Base-by-base conservation (phyloP, 1,284 basidiomycete genomes). In the Peniophora sp. region DNA sequence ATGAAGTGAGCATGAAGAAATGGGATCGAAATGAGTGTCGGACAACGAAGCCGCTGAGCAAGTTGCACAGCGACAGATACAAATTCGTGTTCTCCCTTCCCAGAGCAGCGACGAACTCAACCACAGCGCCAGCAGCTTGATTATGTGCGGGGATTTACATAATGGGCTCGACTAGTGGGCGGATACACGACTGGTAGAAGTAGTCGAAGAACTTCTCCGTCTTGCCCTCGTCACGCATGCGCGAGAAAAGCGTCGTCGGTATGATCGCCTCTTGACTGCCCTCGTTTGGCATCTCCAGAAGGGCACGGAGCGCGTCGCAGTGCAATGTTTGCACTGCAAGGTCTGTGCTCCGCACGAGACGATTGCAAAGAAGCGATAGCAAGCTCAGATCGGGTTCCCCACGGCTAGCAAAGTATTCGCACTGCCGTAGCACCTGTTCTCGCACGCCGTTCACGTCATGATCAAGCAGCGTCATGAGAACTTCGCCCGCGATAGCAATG, bases 1-100 rank as follows among this genome's bases (percentile, higher is more conserved):
- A 81, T 41, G 85, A 83, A 1, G 90, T 85, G 55, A 97, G 78
- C 62, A 97, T 78, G 65, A 85, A 95, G 70, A 92, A 95, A 67
- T 94, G 90, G 59, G 88, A 90, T 51, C 93, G 85, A 69, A 93
- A 92, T 48, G 83, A 79, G 67, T 99, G 96, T 64, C 95, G 89
- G 48, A 79, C 71, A 51, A 91, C 79, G 69, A 94, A 93, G 70
- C 85, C 92, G 66, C 90, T 90, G 53, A 98, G 73, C 55, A 98
- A 74, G 64, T 99, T 96, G 68, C 90, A 92, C 48, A 94, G 76
- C 64, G 87, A 87, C 55, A 91, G 78, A 62, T 83, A 83, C 57
- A 92, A 79, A 58, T 91, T 85, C 39, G 83, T 79, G 62, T 81
- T 79, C 62, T 91, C 87, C 57, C 88, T 76, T 18, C 80, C 74